These are phyloP conservation scores for Endoconidiophora laricicola DNA, from an alignment of 2,329 filamentous ascomycete species.

Conservation along the genomic window DNA sequence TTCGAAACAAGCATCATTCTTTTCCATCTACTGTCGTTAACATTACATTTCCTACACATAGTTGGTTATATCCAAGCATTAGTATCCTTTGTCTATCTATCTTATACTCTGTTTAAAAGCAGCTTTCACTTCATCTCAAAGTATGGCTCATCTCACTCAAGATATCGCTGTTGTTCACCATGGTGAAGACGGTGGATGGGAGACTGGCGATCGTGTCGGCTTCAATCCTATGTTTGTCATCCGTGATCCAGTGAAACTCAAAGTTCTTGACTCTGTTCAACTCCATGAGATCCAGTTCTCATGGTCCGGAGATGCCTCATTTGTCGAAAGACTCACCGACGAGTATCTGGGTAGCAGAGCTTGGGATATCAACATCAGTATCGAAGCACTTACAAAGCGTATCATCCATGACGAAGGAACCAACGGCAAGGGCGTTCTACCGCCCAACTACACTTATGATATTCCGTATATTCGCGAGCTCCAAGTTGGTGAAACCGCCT, in stretches of 20 bases:
- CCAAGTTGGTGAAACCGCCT: constrained; percentile 2
- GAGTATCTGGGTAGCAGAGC: background rate
- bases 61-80: too few species aligned
- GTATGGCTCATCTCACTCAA: constrained; percentile 3
- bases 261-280: background rate
- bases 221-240: constrained; percentile 1
- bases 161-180: background rate
- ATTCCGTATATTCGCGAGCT: constrained; percentile 4
- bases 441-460: background rate
- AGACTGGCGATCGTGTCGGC: constrained; percentile 1
- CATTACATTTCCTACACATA: too few species aligned
- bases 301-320: background rate
- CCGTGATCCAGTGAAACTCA: constrained; percentile 7
- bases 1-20: too few species aligned
- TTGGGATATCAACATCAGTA: constrained; percentile 4
- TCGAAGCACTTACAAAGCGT: background rate
- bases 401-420: constrained; percentile 1
- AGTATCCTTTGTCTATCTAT: too few species aligned
- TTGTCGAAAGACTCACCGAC: background rate
- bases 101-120: too few species aligned
- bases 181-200: constrained; percentile 3
- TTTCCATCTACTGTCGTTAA: too few species aligned
- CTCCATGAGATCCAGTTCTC: background rate
- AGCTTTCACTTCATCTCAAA: too few species aligned
- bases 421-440: background rate